A percentile compares a stretch with the other conserved stretches of the same genome.
Evolutionary conservation across 2,329 filamentous ascomycete genomes (phyloP).

Genomic region (Mollisia scopiformis): DNA sequence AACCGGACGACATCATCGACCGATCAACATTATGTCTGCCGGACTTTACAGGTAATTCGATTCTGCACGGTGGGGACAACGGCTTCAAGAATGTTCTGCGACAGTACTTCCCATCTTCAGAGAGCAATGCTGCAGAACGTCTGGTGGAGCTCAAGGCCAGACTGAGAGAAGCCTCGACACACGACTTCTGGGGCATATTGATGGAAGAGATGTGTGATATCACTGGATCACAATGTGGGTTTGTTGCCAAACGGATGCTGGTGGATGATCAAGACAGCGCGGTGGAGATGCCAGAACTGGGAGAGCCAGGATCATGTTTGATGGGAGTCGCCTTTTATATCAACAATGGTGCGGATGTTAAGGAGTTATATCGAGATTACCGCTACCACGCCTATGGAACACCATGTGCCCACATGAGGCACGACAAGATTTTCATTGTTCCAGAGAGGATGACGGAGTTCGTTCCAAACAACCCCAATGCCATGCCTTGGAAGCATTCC

Average conservation of each 20-base stretch:
- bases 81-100: conserved; percentile 32
- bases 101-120: conserved; percentile 46
- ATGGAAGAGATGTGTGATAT: conserved; percentile 67
- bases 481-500: conserved; percentile 56
- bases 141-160: conserved; percentile 61
- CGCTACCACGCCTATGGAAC: conserved; percentile 65
- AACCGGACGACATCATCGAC: conserved; percentile 25
- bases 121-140: conserved; percentile 63
- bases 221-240: conserved; percentile 67
- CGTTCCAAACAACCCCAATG: conserved; percentile 61
- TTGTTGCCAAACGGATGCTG: conserved; percentile 67
- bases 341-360: conserved; percentile 58
- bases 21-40: conserved; percentile 35
- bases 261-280: conserved; percentile 59
- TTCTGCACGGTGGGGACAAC: conserved; percentile 34
- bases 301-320: conserved; percentile 62
- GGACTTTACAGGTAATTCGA: conserved; percentile 25
- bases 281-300: conserved; percentile 62
- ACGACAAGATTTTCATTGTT: conserved; percentile 72
- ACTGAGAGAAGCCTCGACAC: conserved; percentile 54
- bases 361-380: conserved; percentile 59
- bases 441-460: conserved; percentile 63
- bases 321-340: conserved; percentile 70
- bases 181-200: conserved; percentile 66
- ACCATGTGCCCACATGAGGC: conserved; percentile 70